Evolutionary conservation across 2,329 filamentous ascomycete species (phyloP).

Genomic region (Phialophora chinensis): DNA sequence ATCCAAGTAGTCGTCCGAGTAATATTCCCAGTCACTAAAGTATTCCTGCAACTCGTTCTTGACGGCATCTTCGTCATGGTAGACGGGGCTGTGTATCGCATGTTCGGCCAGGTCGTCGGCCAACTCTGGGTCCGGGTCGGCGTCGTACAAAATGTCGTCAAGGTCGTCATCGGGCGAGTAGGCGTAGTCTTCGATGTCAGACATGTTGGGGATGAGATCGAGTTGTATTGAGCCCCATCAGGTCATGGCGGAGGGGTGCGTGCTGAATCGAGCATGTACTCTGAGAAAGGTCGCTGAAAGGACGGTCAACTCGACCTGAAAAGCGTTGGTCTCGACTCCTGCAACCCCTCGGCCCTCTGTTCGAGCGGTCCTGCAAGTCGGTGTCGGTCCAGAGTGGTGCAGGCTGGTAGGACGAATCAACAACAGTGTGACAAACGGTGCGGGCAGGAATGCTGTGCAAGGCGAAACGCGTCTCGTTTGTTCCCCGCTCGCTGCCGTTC

Average conservation of each 20-base stretch:
- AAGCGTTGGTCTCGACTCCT: background rate
- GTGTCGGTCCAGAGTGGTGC: background rate
- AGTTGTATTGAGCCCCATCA: slow-evolving; percentile 1
- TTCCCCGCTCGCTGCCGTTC: slow-evolving; percentile 10
- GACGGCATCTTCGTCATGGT: slow-evolving; percentile 47
- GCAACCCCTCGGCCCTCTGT: background rate
- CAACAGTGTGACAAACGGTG: background rate
- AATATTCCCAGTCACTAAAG: slow-evolving; percentile 54
- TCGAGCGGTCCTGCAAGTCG: background rate
- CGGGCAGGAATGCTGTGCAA: background rate
- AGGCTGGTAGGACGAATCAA: background rate
- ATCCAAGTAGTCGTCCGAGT: slow-evolving; percentile 54
- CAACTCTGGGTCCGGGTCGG: slow-evolving; percentile 37
- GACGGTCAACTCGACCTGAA: background rate
- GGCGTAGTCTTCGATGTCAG: slow-evolving; percentile 37
- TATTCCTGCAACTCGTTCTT: slow-evolving; percentile 48
- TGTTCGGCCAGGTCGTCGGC: slow-evolving; percentile 51
- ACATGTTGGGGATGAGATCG: slow-evolving; percentile 30
- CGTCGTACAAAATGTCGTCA: slow-evolving; percentile 38
- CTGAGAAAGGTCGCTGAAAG: background rate
- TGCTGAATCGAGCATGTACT: background rate
- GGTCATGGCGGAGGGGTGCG: background rate
- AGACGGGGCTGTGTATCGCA: slow-evolving; percentile 49
- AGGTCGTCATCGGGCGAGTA: slow-evolving; percentile 39
- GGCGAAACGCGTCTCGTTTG: slow-evolving; percentile 7